Evolutionary conservation across 2,329 filamentous ascomycete species (phyloP), one percentile per base, ranked within the genome.

Genomic region (Alternaria brassicae): DNA sequence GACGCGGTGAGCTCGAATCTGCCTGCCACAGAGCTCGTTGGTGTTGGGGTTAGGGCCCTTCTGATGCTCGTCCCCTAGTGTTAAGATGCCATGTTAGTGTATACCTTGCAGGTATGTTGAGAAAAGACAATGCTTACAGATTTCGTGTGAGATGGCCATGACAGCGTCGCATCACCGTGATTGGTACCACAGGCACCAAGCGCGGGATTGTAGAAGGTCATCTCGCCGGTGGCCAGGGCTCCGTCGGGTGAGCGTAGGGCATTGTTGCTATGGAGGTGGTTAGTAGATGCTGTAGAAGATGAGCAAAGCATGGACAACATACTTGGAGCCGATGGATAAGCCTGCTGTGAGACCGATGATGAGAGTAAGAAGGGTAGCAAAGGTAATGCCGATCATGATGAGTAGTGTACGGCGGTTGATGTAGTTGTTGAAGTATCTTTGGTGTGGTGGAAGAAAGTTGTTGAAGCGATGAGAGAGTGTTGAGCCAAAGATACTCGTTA

Each of bases 181-280:
- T 78, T 81, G 30, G 84, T 76, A 5, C 91, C 91, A 72, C 91
- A 94, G 0, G 90, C 88, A 12, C 91, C 91, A 4, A 91, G 81
- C 0, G 77, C 85, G 0, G 89, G 85, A 17, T 81, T 79, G 74
- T 90, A 93, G 79, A 88, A 93, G 1, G 89, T 92, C 50, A 91
- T 74, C 49, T 91, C 88, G 52, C 89, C 89, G 4, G 79, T 83
- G 0, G 83, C 81, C 1, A 82, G 79, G 10, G 81, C 79, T 55
- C 84, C 81, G 23, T 78, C 79, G 3, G 85, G 85, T 7, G 86
- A 78, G 3, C 84, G 84, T 6, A 86, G 77, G 62, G 84, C 82
- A 40, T 73, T 67, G 52, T 61, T 58, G 44, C 74, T 77, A 40
- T 2, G 5, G n/a, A 13, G 2, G 10, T 42, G 17, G 52, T 72